Percentiles rank a stretch among this genome's conserved stretches.
Evolutionary conservation across 2,329 filamentous ascomycete species (phyloP).

Genomic region (Tympanopsis confertula): DNA sequence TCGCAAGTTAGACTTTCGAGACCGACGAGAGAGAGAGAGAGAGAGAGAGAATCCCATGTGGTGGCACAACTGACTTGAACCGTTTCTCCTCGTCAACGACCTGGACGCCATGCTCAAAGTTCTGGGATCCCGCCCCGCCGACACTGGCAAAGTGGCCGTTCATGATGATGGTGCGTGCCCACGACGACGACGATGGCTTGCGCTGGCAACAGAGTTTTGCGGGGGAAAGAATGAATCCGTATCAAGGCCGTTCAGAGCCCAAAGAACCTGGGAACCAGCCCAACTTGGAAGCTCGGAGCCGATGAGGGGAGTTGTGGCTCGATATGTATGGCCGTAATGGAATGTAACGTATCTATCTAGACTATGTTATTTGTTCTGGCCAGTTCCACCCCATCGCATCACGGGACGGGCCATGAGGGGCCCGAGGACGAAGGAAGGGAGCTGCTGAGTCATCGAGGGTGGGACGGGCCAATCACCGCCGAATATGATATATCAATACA

Average conservation of each 20-base stretch:
- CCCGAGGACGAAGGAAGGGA: neutral
- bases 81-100: slow-evolving; percentile 93
- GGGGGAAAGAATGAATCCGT: neutral
- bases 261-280: too few species aligned
- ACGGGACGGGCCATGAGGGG: neutral
- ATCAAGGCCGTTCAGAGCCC: neutral
- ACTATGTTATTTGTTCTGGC: too few species aligned
- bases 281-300: neutral
- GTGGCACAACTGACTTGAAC: slow-evolving; percentile 78
- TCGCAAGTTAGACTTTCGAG: slow-evolving; percentile 6
- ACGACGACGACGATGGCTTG: neutral
- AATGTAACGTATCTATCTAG: too few species aligned
- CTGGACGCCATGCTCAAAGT: slow-evolving; percentile 89
- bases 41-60: too few species aligned
- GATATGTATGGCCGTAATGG: neutral
- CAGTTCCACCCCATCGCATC: too few species aligned
- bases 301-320: neutral
- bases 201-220: neutral
- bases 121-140: slow-evolving; percentile 47
- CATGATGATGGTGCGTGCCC: slow-evolving; percentile 28
- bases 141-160: slow-evolving; percentile 76
- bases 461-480: neutral
- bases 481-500: neutral
- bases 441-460: neutral
- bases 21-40: neutral